phyloP scores from a whole-genome alignment of 768 basidiomycete species.

The Fomitopsis serialis region DNA sequence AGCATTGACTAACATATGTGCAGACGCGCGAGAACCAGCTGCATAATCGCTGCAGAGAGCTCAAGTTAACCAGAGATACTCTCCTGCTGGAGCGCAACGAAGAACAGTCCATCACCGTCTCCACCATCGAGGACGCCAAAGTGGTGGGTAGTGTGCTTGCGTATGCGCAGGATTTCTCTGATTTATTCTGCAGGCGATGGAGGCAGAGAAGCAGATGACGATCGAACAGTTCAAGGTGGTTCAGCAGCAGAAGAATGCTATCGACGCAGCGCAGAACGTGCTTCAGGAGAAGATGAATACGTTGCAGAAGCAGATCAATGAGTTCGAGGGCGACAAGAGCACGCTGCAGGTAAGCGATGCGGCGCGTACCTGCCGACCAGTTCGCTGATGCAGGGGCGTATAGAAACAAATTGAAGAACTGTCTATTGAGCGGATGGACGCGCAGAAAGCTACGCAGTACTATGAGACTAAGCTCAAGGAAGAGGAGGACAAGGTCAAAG shows the following conservation, averaged over 20 bases:
- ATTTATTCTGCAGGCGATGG: slow-evolving; percentile 40
- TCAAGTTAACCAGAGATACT: slow-evolving; percentile 30
- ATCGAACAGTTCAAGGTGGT: slow-evolving; percentile 46
- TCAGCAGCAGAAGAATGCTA: slow-evolving; percentile 35
- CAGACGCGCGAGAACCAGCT: slow-evolving; percentile 7
- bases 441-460: slow-evolving; percentile 42
- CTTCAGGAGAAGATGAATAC: slow-evolving; percentile 39
- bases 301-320: slow-evolving; percentile 43
- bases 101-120: slow-evolving; percentile 60
- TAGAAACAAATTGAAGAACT: slow-evolving; percentile 49
- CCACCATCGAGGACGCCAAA: slow-evolving; percentile 49
- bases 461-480: slow-evolving; percentile 48
- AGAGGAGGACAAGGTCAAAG: slow-evolving; percentile 41
- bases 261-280: slow-evolving; percentile 40
- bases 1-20: not conserved
- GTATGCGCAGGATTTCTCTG: not conserved
- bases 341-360: slow-evolving; percentile 36
- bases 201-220: slow-evolving; percentile 44
- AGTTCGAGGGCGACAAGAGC: slow-evolving; percentile 41
- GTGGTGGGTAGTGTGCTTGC: slow-evolving; percentile 31
- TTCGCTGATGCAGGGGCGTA: not conserved
- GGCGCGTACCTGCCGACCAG: not conserved
- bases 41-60: not conserved
- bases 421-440: slow-evolving; percentile 41
- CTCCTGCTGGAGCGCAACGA: slow-evolving; percentile 62